Conservation (phyloP, 2,329 filamentous ascomycete species). For the Penicillium sp. region DNA sequence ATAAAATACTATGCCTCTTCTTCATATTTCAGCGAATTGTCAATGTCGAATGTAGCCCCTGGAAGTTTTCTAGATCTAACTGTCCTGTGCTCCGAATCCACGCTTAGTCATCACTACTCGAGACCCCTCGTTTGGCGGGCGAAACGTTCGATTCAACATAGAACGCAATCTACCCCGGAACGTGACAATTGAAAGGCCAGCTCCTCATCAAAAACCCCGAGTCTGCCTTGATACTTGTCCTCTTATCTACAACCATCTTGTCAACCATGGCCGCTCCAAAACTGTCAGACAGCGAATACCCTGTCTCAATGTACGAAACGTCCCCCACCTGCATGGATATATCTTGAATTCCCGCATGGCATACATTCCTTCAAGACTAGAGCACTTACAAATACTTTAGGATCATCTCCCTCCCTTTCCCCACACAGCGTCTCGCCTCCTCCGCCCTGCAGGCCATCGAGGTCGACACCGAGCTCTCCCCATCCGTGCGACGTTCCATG, state of each 20-base stretch:
- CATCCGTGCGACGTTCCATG: conserved; percentile 71
- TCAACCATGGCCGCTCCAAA: conserved; percentile 20
- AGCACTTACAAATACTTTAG: conserved; percentile 42
- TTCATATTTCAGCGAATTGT: neutral
- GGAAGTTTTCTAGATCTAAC: too few species aligned
- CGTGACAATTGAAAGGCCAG: neutral
- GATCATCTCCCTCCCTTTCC: conserved; percentile 73
- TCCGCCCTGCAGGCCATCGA: conserved; percentile 70
- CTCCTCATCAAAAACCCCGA: neutral
- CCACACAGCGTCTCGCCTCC: conserved; percentile 69
- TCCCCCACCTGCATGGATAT: conserved; percentile 3
- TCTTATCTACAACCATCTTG: neutral
- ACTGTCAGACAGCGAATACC: conserved; percentile 30
- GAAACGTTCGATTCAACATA: neutral
- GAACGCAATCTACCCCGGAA: neutral
- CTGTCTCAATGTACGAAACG: conserved; percentile 36
- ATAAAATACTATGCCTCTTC: neutral
- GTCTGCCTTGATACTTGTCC: neutral
- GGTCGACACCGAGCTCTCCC: conserved; percentile 85
- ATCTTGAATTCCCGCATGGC: neutral
- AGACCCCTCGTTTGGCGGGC: neutral
- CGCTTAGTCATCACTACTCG: neutral
- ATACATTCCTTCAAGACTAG: neutral
- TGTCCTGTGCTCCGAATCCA: neutral
- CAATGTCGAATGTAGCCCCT: neutral